phyloP scores from a whole-genome alignment of 495 filamentous ascomycete genomes.

The Thozetella sp. region DNA sequence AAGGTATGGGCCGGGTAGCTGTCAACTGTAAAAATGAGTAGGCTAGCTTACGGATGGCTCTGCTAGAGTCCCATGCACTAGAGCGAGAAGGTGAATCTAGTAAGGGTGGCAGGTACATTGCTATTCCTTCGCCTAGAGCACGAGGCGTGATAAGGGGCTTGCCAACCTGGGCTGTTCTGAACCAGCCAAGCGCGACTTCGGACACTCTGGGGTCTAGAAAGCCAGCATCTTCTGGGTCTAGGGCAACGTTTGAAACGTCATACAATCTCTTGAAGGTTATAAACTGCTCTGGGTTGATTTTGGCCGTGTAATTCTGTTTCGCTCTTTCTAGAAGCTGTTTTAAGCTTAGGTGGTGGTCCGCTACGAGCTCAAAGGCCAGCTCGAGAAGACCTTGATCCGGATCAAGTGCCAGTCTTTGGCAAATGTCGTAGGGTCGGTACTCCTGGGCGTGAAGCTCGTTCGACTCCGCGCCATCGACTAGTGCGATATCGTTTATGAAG shows the following conservation, averaged over 20 bases:
- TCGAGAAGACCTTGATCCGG: constrained; percentile 18
- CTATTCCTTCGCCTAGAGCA: constrained; percentile 13
- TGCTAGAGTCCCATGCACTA: constrained; percentile 67
- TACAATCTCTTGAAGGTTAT: constrained; percentile 47
- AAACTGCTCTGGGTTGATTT: constrained; percentile 27
- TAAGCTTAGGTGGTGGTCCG: constrained; percentile 28
- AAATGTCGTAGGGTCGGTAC: constrained; percentile 35
- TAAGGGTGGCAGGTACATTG: constrained; percentile 61
- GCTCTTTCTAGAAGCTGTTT: constrained; percentile 24
- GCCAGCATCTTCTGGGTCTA: not conserved
- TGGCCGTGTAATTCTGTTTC: constrained; percentile 16
- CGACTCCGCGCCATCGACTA: constrained; percentile 3
- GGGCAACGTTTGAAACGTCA: constrained; percentile 13
- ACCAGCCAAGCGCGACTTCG: constrained; percentile 40
- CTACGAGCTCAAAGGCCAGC: constrained; percentile 40
- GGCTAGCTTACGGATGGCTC: constrained; percentile 51
- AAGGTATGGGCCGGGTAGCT: constrained; percentile 5
- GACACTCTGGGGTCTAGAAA: constrained; percentile 51
- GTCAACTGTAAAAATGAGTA: constrained; percentile 58
- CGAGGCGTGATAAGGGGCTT: not conserved
- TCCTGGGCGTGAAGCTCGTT: constrained; percentile 31
- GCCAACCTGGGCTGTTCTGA: not conserved
- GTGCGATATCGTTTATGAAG: constrained; percentile 56
- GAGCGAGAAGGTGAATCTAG: constrained; percentile 58
- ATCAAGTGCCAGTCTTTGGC: constrained; percentile 31